phyloP scores from a whole-genome alignment of 345 rosid genomes.

The Dipteronia dyeriana region DNA sequence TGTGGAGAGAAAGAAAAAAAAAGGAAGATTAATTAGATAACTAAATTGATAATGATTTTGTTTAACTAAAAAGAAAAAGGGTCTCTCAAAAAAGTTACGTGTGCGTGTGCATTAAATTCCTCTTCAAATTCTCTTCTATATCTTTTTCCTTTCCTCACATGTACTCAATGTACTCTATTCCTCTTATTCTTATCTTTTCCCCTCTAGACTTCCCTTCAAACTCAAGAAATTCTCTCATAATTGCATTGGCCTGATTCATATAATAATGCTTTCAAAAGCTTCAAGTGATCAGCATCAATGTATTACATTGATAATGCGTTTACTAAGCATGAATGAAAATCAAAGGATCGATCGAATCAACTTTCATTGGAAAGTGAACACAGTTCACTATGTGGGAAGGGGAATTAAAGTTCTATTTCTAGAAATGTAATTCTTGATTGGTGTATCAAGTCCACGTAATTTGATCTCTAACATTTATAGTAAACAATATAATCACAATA shows the following conservation, averaged over 20 bases:
- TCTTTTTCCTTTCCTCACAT: slow-evolving; percentile 14
- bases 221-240: slow-evolving; percentile 33
- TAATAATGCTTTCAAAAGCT: background rate
- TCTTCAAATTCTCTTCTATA: slow-evolving; percentile 5
- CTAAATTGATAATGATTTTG: slow-evolving; percentile 6
- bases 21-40: background rate
- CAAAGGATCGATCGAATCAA: too few relatives aligned
- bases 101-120: slow-evolving; percentile 24
- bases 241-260: background rate
- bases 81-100: slow-evolving; percentile 19
- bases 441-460: too few relatives aligned
- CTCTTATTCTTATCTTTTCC: slow-evolving; percentile 2
- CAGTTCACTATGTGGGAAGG: too few relatives aligned
- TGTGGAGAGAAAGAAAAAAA: slow-evolving; percentile 1
- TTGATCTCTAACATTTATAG: too few relatives aligned
- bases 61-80: slow-evolving; percentile 1
- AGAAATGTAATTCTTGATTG: too few relatives aligned
- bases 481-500: too few relatives aligned
- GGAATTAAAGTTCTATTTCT: too few relatives aligned
- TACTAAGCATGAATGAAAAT: too few relatives aligned
- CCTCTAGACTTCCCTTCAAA: slow-evolving; percentile 32
- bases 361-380: too few relatives aligned
- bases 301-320: too few relatives aligned
- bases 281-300: background rate
- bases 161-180: background rate